Percentiles rank a stretch among this genome's conserved stretches.
These are phyloP conservation scores for Aureobasidium pullulans DNA, from an alignment of 2,329 filamentous ascomycete genomes.

Conservation along the genomic window DNA sequence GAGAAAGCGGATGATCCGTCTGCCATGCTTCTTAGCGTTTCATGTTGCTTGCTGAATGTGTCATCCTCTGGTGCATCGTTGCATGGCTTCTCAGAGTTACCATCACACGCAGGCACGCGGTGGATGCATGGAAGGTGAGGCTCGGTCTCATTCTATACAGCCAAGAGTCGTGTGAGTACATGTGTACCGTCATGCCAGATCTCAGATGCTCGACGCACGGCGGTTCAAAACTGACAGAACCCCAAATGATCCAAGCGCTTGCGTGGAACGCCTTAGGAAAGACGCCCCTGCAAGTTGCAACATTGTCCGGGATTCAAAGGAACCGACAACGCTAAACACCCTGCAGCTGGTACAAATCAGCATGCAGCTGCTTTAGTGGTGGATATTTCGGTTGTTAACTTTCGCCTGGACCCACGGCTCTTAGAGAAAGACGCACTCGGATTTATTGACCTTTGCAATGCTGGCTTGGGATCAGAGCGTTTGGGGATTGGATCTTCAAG, in stretches of 20 bases:
- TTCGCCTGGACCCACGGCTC: constrained; percentile 2
- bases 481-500: background rate
- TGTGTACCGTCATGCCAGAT: constrained; percentile 9
- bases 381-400: constrained; percentile 5
- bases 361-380: constrained; percentile 10
- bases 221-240: background rate
- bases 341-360: constrained; percentile 12
- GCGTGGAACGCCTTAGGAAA: constrained; percentile 10
- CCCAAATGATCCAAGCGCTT: constrained; percentile 11
- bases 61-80: constrained; percentile 7
- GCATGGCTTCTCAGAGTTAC: background rate
- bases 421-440: background rate
- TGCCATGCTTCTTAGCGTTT: constrained; percentile 11
- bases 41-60: constrained; percentile 12
- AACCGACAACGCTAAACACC: constrained; percentile 9
- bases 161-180: constrained; percentile 2
- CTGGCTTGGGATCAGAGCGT: background rate
- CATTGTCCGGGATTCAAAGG: constrained; percentile 5
- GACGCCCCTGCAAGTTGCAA: constrained; percentile 3
- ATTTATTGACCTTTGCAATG: background rate
- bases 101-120: constrained; percentile 11
- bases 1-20: constrained; percentile 6
- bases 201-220: constrained; percentile 7
- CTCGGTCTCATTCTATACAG: background rate
- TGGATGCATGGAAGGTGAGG: background rate